Percentiles rank a stretch among this genome's conserved stretches.
Conservation (phyloP, 2,329 filamentous ascomycete species). For the Drechslerella stenobrocha region DNA sequence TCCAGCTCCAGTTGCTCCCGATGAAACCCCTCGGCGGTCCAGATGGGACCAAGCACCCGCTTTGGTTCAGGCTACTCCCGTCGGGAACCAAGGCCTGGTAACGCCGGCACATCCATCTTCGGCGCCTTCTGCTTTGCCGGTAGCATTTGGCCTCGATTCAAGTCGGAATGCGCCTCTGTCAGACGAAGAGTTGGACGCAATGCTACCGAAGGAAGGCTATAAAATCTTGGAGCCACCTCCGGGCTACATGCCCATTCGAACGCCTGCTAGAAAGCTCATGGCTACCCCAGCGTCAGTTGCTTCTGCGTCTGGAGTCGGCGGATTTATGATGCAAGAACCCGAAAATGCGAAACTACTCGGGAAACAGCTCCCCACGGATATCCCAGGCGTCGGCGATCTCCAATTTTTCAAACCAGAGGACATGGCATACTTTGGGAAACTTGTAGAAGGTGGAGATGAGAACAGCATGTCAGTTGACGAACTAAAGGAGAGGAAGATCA, state of each 20-base stretch:
- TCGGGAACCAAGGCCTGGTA: conserved; percentile 72
- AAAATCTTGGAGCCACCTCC: conserved; percentile 87
- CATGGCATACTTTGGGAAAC: conserved; percentile 97
- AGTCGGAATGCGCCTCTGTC: conserved; percentile 80
- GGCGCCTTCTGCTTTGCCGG: conserved; percentile 60
- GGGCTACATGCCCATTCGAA: conserved; percentile 82
- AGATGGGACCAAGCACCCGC: conserved; percentile 89
- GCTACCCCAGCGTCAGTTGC: conserved; percentile 69
- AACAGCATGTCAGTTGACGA: conserved; percentile 90
- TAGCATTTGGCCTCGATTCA: conserved; percentile 79
- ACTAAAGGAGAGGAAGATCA: conserved; percentile 96
- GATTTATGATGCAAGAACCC: conserved; percentile 97
- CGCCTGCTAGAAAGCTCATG: conserved; percentile 73
- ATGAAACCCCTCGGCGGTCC: conserved; percentile 70
- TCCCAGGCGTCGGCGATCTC: conserved; percentile 90
- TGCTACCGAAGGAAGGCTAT: conserved; percentile 90
- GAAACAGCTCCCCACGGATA: conserved; percentile 90
- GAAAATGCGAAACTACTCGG: conserved; percentile 79
- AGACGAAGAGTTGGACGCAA: conserved; percentile 89
- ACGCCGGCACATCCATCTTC: conserved; percentile 75
- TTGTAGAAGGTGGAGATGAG: conserved; percentile 91
- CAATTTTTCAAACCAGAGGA: conserved; percentile 99
- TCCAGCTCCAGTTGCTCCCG: conserved; percentile 63
- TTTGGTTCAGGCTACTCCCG: conserved; percentile 68
- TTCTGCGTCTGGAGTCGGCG: conserved; percentile 66